Conservation (phyloP, 352 stramenopile species). For the Phytophthora fragariae region DNA sequence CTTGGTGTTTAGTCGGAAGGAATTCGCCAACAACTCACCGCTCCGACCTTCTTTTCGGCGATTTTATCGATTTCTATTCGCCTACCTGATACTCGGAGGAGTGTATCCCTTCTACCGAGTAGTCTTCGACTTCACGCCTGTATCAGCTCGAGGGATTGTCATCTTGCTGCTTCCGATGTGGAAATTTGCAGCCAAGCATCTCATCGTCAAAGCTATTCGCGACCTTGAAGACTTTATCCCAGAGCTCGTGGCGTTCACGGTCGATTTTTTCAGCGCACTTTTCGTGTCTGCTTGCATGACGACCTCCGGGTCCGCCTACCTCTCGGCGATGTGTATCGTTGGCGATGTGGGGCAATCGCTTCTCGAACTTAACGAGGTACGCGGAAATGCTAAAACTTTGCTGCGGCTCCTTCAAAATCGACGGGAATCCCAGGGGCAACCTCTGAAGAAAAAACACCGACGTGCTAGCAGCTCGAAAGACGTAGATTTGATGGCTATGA, state of each 20-base stretch:
- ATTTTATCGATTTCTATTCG: slow-evolving; percentile 20
- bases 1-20: slow-evolving; percentile 2
- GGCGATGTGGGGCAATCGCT: slow-evolving; percentile 13
- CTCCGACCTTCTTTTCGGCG: background rate
- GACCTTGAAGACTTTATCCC: slow-evolving; percentile 16
- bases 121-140: slow-evolving; percentile 11
- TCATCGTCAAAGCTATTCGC: background rate
- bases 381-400: slow-evolving; percentile 7
- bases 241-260: slow-evolving; percentile 11
- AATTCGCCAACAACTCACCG: slow-evolving; percentile 12
- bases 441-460: background rate
- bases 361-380: slow-evolving; percentile 25
- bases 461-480: background rate
- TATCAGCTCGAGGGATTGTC: background rate
- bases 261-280: slow-evolving; percentile 28
- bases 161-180: slow-evolving; percentile 8
- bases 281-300: slow-evolving; percentile 34
- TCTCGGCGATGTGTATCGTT: slow-evolving; percentile 19
- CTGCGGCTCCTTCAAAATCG: slow-evolving; percentile 1
- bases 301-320: slow-evolving; percentile 14
- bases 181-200: slow-evolving; percentile 11
- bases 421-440: background rate
- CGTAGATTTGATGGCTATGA: background rate
- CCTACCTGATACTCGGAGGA: slow-evolving; percentile 9
- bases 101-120: slow-evolving; percentile 17